A percentile compares a stretch with the other conserved stretches of the same genome.
phyloP scores from a whole-genome alignment of 371 early-diverging fungal genomes.

The Mucor sp. region DNA sequence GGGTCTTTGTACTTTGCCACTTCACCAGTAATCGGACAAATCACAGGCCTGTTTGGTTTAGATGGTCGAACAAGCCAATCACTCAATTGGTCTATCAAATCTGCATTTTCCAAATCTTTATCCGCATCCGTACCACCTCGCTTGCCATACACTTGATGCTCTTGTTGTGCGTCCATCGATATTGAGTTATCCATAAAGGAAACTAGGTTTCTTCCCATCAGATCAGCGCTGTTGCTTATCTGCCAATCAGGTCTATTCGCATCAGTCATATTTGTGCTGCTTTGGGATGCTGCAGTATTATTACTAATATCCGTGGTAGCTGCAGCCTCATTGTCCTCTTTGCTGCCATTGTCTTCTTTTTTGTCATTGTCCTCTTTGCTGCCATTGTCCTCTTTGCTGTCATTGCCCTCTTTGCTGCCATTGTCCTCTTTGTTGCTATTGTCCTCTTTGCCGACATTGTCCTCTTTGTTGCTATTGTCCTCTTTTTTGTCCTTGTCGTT shows the following conservation, averaged over 20 bases:
- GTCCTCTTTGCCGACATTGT: too few species aligned
- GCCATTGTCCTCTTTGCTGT: too few species aligned
- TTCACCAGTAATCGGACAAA: slow-evolving; percentile 71
- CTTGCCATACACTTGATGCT: not conserved
- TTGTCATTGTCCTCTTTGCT: too few species aligned
- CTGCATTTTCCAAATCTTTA: slow-evolving; percentile 38
- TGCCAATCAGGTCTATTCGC: slow-evolving; percentile 28
- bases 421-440: too few species aligned
- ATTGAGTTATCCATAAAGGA: slow-evolving; percentile 32
- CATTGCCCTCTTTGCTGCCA: too few species aligned
- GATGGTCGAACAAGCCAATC: slow-evolving; percentile 35
- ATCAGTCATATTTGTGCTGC: slow-evolving; percentile 20
- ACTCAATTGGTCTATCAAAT: slow-evolving; percentile 32
- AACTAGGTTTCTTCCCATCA: slow-evolving; percentile 43
- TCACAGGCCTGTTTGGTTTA: slow-evolving; percentile 37
- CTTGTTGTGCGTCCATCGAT: not conserved
- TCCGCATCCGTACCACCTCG: slow-evolving; percentile 21
- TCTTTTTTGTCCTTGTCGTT: too few species aligned
- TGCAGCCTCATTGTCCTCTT: not conserved
- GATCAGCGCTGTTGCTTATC: slow-evolving; percentile 26
- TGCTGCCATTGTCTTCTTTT: too few species aligned
- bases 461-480: too few species aligned
- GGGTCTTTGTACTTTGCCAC: slow-evolving; percentile 71
- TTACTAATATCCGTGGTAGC: not conserved
- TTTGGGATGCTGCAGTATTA: not conserved